Base-by-base conservation (phyloP, 371 early-diverging fungal genomes). In the Saksenaea oblongispora region DNA sequence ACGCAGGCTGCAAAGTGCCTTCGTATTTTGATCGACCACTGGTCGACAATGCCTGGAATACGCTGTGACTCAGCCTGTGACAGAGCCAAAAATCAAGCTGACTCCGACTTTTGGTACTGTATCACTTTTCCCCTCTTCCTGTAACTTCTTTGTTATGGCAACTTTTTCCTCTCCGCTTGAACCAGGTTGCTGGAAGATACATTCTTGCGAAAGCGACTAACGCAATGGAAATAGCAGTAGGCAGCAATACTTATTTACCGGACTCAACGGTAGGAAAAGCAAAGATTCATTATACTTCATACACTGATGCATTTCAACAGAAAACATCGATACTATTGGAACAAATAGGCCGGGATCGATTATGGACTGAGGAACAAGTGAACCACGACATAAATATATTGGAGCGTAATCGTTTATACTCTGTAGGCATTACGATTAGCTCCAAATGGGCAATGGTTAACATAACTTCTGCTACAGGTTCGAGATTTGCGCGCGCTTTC, bases 291-390 rank as follows among this genome's bases (percentile, higher is more conserved):
- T 47, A 10, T 22, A 22, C 24, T n/a, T 22, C 10, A 18, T 1
- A 8, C 8, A 22, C 22, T 22, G 22, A 55, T 10, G n/a, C 39
- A 11, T 28, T 17, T 22, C 15, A 10, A 17, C 5, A 27, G 28
- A 37, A 17, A 61, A 35, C 13, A 28, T 17, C 54, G 0, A 17
- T 15, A 17, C 51, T 47, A 47, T 11, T 47, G 22, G 51, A 47
- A 47, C 51, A 47, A 47, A 47, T 47, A n/a, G 51, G 51, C 22
- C 51, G 51, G 9, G 51, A 47, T 10, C n/a, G 51, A 22, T 47
- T 22, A 47, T 47, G 51, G 51, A 47, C 51, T 47, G 51, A 47
- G 51, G 51, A 47, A 10, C 51, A 47, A 47, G 51, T 47, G n/a
- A 47, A 47, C 22, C 51, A 47, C 22, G 56, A 56, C 13, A 34